These are phyloP conservation scores for Dendrothele bispora DNA, from an alignment of 768 basidiomycete genomes.

Conservation along the genomic window DNA sequence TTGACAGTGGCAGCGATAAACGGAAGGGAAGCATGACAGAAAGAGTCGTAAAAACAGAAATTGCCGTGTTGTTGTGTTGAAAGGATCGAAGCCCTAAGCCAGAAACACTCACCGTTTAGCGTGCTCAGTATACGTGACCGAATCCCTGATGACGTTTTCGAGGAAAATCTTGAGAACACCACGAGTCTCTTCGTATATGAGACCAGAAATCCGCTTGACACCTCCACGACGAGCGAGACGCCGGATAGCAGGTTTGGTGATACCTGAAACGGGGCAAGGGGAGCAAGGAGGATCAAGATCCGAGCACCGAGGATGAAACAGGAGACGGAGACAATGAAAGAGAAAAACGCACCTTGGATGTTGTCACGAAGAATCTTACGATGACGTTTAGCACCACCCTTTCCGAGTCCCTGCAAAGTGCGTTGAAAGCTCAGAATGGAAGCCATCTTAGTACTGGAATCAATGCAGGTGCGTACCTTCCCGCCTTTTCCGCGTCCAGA, in stretches of 20 bases:
- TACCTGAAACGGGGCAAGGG: neutral
- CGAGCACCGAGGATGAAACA: too few relatives aligned
- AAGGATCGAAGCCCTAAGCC: neutral
- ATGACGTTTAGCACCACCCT: conserved; percentile 76
- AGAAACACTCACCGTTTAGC: conserved; percentile 47
- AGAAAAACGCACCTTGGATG: conserved; percentile 43
- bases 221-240: conserved; percentile 61
- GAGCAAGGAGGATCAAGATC: too few relatives aligned
- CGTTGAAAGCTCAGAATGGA: neutral
- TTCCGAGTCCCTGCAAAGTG: conserved; percentile 57
- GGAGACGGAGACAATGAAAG: neutral
- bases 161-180: conserved; percentile 52
- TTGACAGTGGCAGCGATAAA: too few relatives aligned
- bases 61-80: neutral
- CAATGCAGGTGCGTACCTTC: conserved; percentile 38
- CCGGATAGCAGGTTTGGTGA: conserved; percentile 53
- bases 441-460: neutral
- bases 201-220: conserved; percentile 43
- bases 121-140: conserved; percentile 78
- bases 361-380: conserved; percentile 73
- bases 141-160: conserved; percentile 62
- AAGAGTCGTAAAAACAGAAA: too few relatives aligned
- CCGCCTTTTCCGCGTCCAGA: conserved; percentile 80
- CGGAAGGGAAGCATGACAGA: too few relatives aligned
- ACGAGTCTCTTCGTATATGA: conserved; percentile 60